Conservation (phyloP, 768 basidiomycete species). For the Gymnopilus dilepis region DNA sequence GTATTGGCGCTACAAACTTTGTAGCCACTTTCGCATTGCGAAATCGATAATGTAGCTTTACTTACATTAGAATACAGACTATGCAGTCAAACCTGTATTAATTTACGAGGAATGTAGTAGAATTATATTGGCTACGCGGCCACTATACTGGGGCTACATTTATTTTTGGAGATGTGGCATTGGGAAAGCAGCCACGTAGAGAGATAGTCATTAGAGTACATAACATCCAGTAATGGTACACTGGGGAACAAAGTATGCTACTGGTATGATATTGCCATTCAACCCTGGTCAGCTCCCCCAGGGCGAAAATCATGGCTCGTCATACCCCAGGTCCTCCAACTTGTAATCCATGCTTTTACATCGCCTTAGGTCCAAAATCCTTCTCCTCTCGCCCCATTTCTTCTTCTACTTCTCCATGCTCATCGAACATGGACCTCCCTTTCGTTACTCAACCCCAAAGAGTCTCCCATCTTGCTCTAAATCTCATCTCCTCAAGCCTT, state of each 20-base stretch:
- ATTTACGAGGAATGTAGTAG: neutral
- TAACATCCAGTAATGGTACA: too few relatives aligned
- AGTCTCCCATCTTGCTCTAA: too few relatives aligned
- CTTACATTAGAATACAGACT: neutral
- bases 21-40: neutral
- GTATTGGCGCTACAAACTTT: neutral
- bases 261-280: neutral
- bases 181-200: too few relatives aligned
- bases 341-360: neutral
- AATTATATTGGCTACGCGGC: neutral
- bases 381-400: neutral
- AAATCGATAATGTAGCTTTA: neutral
- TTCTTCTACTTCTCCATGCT: neutral
- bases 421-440: neutral
- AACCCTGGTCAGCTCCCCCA: neutral
- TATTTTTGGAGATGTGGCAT: too few relatives aligned
- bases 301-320: neutral
- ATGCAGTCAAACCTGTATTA: neutral
- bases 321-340: conserved; percentile 3
- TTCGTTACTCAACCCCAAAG: neutral
- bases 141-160: too few relatives aligned
- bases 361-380: neutral
- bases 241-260: too few relatives aligned
- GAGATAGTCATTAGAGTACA: too few relatives aligned
- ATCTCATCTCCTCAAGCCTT: too few relatives aligned